Conservation (phyloP, 805 yeast species). For the Debaryomyces maramus region DNA sequence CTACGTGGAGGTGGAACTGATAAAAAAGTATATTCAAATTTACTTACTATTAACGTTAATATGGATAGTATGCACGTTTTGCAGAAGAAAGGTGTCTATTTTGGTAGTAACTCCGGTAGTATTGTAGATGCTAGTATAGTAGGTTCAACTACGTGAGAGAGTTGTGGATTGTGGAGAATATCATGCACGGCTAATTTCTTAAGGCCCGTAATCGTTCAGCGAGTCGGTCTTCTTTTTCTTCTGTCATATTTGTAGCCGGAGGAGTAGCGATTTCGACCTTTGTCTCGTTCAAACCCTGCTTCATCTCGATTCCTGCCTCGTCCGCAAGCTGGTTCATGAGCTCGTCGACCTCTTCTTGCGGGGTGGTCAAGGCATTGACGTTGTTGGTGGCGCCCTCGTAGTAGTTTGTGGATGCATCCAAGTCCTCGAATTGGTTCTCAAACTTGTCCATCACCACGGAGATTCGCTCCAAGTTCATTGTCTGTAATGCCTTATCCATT, state of each 20-base stretch:
- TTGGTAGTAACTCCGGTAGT: no score
- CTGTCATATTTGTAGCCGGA: constrained; percentile 42
- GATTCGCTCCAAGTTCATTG: constrained; percentile 92
- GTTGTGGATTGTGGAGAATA: no score
- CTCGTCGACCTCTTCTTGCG: constrained; percentile 92
- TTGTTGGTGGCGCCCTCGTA: constrained; percentile 88
- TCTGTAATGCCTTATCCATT: constrained; percentile 93
- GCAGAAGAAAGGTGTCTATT: no score
- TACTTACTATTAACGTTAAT: no score
- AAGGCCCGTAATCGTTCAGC: constrained; percentile 89
- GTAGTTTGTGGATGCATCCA: constrained; percentile 90
- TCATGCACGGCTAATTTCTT: no score
- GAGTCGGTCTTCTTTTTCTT: constrained; percentile 80
- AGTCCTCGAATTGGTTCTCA: constrained; percentile 92
- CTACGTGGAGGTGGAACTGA: no score
- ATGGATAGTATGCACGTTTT: no score
- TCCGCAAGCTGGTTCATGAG: constrained; percentile 92
- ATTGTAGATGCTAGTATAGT: not conserved
- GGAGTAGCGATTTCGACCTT: constrained; percentile 47
- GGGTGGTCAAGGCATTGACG: constrained; percentile 85
- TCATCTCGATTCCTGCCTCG: constrained; percentile 93
- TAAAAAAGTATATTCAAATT: no score
- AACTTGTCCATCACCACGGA: constrained; percentile 96
- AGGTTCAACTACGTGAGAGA: no score
- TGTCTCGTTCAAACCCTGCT: constrained; percentile 76